These are phyloP conservation scores for Pichia sp. DNA, from an alignment of 1,139 yeast genomes.

Conservation along the genomic window DNA sequence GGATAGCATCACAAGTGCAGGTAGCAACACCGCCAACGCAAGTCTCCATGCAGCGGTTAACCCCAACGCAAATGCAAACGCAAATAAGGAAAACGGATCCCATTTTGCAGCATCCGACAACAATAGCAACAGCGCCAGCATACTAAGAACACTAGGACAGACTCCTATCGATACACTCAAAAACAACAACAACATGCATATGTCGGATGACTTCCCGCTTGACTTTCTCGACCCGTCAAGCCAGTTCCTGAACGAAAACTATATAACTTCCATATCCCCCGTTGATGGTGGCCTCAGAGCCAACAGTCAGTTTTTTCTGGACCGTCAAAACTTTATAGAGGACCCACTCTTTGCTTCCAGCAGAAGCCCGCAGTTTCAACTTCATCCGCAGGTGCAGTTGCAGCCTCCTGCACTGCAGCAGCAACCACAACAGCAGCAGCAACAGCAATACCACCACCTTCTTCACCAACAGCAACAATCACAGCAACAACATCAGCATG, in stretches of 20 bases:
- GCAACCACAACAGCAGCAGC: conserved; percentile 1
- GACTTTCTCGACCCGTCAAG: conserved; percentile 12
- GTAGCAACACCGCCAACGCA: background rate
- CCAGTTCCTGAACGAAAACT: conserved; percentile 7
- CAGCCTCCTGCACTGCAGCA: too few species aligned
- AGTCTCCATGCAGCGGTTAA: too few species aligned
- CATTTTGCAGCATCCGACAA: background rate
- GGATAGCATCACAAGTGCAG: background rate
- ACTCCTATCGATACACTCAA: background rate
- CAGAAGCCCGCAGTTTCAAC: conserved; percentile 8
- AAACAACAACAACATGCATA: background rate
- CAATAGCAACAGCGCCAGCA: background rate
- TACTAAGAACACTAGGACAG: background rate
- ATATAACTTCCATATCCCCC: conserved; percentile 3
- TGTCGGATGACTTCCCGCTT: conserved; percentile 13
- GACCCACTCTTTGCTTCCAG: background rate
- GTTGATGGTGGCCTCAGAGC: background rate
- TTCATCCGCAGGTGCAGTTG: conserved; percentile 8
- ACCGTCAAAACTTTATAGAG: background rate
- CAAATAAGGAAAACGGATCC: too few species aligned
- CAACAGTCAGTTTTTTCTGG: background rate
- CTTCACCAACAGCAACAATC: conserved; percentile 14
- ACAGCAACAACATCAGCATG: background rate
- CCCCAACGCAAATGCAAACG: too few species aligned
- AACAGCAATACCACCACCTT: background rate